phyloP scores from a whole-genome alignment of 208 protist genomes.

The Leishmania tarentolae region DNA sequence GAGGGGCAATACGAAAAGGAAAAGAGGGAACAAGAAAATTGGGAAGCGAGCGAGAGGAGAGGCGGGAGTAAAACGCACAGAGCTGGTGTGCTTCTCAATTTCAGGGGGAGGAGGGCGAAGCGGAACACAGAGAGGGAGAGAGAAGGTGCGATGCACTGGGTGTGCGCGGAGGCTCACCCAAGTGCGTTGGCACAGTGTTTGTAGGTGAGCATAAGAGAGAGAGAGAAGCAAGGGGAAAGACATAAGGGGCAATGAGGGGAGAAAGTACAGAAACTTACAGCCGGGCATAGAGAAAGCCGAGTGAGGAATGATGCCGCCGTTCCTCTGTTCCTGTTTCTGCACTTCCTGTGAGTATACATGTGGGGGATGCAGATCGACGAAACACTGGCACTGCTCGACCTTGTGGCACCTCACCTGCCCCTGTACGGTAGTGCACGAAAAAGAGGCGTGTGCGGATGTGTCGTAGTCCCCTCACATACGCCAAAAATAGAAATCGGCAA shows the following conservation, averaged over 20 bases:
- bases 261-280: neutral
- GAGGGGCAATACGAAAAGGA: neutral
- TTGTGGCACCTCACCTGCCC: neutral
- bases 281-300: neutral
- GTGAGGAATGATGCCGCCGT: neutral
- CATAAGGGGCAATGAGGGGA: neutral
- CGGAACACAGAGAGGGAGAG: neutral
- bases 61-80: neutral
- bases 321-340: neutral
- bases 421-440: neutral
- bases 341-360: neutral
- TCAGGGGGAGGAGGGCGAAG: neutral
- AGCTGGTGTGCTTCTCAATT: neutral
- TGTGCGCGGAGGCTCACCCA: neutral
- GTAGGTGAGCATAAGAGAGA: neutral
- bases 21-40: conserved; percentile 5
- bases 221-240: neutral
- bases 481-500: no score
- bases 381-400: neutral
- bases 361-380: neutral
- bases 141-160: neutral
- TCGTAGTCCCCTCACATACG: neutral
- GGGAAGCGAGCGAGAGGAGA: conserved; percentile 1
- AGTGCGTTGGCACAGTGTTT: neutral
- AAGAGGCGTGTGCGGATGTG: neutral